Base-by-base conservation (phyloP, 257 asterid genomes). In the Hygrophila difformis region DNA sequence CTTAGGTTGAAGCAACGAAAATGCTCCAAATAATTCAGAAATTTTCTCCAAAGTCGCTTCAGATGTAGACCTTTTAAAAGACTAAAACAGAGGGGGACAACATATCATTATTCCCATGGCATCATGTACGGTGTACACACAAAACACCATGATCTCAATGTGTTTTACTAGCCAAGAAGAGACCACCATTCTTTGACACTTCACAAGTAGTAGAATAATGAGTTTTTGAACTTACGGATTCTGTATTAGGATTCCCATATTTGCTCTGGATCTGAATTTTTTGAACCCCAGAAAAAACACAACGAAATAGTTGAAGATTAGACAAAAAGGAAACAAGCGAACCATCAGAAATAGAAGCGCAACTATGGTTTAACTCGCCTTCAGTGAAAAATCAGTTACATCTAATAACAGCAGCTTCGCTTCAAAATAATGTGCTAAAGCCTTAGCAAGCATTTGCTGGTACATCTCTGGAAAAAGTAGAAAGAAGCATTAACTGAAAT, bases 181-280 rank as follows among this genome's bases (percentile, higher is more conserved):
- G 33, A 56, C 37, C 6, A 13, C 10, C 34, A 19, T 29, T n/a
- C n/a, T 56, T 21, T 44, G 19, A 44, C 16, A 35, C 24, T 38
- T 18, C 43, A 22, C 22, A 8, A 22, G 33, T 2, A 19, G 39
- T 28, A 29, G 46, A 45, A 51, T 18, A 20, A 18, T 15, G 47
- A 13, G 44, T 3, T 28, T 47, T 16, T 10, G 12, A 61, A 74
- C 95, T 81, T 65, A 84, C 94, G 44, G 74, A 17, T 56, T 64
- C 74, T 59, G 54, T 64, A 53, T 57, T 59, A 12, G 67, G 17
- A 49, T 64, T 51, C 37, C 95, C 95, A 61, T 81, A 78, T 67
- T 88, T 88, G 76, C 81, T 66, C 62, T 76, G 88, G 22, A 88
- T 78, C 97, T 88, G 84, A n/a, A n/a, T n/a, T n/a, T n/a, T n/a